A percentile compares a stretch with the other conserved stretches of the same genome.
Evolutionary conservation across 2,329 filamentous ascomycete species (phyloP).

Genomic region (Calycina marina): DNA sequence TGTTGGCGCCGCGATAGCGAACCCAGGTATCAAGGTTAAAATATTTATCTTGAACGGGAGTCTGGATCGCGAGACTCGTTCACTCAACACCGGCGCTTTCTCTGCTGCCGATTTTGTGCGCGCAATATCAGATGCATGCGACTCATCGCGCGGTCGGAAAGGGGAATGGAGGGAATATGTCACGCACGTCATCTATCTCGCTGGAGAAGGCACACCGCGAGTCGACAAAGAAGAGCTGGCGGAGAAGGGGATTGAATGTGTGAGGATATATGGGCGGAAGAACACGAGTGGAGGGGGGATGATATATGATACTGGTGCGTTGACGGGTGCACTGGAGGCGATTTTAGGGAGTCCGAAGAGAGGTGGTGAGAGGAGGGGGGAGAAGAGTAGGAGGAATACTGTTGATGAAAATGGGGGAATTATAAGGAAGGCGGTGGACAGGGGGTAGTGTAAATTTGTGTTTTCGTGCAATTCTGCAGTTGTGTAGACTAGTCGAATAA

Average conservation of each 20-base stretch:
- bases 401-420: slow-evolving; percentile 22
- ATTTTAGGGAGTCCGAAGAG: slow-evolving; percentile 45
- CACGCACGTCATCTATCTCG: slow-evolving; percentile 71
- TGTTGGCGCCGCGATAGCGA: slow-evolving; percentile 50
- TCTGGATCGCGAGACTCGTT: slow-evolving; percentile 76
- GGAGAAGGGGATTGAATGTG: slow-evolving; percentile 58
- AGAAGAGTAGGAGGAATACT: slow-evolving; percentile 44
- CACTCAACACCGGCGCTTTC: slow-evolving; percentile 41
- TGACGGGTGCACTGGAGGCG: slow-evolving; percentile 62
- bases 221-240: slow-evolving; percentile 53
- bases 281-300: slow-evolving; percentile 31
- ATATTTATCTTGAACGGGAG: slow-evolving; percentile 66
- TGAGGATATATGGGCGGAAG: slow-evolving; percentile 61
- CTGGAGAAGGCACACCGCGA: slow-evolving; percentile 51
- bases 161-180: slow-evolving; percentile 48
- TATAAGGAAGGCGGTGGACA: no score
- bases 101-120: slow-evolving; percentile 68
- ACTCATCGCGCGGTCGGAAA: slow-evolving; percentile 13
- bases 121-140: slow-evolving; percentile 60
- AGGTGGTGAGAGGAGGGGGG: slow-evolving; percentile 36
- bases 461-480: no score
- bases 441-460: no score
- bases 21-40: slow-evolving; percentile 35
- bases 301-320: slow-evolving; percentile 61
- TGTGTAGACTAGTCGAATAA: no score